These are phyloP conservation scores for Phytophthora uliginosa DNA, from an alignment of 352 stramenopile genomes.

Conservation along the genomic window DNA sequence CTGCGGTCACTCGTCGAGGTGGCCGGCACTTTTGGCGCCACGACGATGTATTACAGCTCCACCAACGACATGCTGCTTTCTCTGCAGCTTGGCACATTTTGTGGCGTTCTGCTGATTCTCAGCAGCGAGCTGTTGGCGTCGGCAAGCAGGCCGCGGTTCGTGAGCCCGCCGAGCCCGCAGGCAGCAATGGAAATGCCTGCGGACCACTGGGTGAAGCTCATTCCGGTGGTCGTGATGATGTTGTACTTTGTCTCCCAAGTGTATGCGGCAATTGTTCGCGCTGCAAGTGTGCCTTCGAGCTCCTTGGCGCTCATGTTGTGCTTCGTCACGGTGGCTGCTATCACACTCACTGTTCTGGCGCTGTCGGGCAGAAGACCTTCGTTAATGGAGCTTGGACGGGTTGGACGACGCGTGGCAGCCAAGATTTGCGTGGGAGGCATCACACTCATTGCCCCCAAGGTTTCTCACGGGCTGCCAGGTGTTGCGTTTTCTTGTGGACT, in stretches of 20 bases:
- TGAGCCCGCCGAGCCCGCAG: conserved; percentile 33
- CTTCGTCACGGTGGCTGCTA: conserved; percentile 54
- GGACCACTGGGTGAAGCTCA: conserved; percentile 86
- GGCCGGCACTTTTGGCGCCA: conserved; percentile 62
- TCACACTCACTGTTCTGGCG: conserved; percentile 58
- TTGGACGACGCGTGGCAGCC: conserved; percentile 42
- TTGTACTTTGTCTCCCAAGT: conserved; percentile 71
- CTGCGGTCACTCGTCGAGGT: conserved; percentile 73
- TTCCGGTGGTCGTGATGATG: conserved; percentile 73
- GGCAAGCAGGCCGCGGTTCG: conserved; percentile 22
- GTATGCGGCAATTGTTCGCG: conserved; percentile 54
- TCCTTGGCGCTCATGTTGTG: conserved; percentile 51
- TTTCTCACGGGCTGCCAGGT: conserved; percentile 51
- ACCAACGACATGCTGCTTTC: conserved; percentile 71
- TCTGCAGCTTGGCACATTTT: conserved; percentile 81
- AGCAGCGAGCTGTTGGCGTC: conserved; percentile 58
- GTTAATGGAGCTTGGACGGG: conserved; percentile 39
- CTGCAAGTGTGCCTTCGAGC: conserved; percentile 50
- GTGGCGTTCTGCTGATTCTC: conserved; percentile 67
- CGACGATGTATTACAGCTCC: conserved; percentile 65
- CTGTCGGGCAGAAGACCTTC: conserved; percentile 57
- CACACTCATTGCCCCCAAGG: conserved; percentile 55
- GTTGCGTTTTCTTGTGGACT: conserved; percentile 67
- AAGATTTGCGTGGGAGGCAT: conserved; percentile 55
- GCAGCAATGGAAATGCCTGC: conserved; percentile 55